Evolutionary conservation across 2,329 filamentous ascomycete species (phyloP), one percentile per base, ranked within the genome.

Genomic region (Penicillium italicum): DNA sequence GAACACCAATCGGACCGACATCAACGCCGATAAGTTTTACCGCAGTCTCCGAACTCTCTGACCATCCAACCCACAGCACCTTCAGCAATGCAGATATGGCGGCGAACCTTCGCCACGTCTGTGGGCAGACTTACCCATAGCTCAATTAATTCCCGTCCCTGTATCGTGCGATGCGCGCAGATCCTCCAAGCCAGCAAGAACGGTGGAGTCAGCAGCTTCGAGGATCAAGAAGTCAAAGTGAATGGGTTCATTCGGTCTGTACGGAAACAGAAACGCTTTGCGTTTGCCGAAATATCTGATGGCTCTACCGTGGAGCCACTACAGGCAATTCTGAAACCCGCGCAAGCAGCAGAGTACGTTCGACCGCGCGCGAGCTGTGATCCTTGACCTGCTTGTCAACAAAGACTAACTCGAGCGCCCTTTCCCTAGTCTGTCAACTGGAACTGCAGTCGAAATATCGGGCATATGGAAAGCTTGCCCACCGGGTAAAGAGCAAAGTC

Each of bases 251-350:
- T 97, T 53, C 85, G 90, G 60, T 93, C 90, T 4, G 86, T 96
- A 57, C 84, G 93, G 59, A 89, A 90, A 72, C 91, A 95, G 79
- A 96, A 97, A 72, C 82, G 82, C 22, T 80, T 88, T 57, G 86
- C 88, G 5, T 97, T 99, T 76, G 87, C 92, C 50, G 84, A 91
- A 57, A 80, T 97, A 50, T 87, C 88, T 11, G 94, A 99, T 78
- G 94, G 94, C 42, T 95, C 91, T 12, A 91, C 89, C 40, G 79
- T 90, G 63, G 80, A 86, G 59, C 80, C 90, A 28, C 73, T 97
- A 53, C 94, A 99, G 76, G 90, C 88, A 43, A 85, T 96, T 44
- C 77, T 96, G 63, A 84, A 84, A 52, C 87, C 89, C 61, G 79
- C 82, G 44, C 80, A 91, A 69, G 86, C 88, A 62, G 80, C 86